Percentiles rank a stretch among this genome's conserved stretches.
Evolutionary conservation across 305 asterid species (phyloP).

Genomic region (Fraxinus ornus): DNA sequence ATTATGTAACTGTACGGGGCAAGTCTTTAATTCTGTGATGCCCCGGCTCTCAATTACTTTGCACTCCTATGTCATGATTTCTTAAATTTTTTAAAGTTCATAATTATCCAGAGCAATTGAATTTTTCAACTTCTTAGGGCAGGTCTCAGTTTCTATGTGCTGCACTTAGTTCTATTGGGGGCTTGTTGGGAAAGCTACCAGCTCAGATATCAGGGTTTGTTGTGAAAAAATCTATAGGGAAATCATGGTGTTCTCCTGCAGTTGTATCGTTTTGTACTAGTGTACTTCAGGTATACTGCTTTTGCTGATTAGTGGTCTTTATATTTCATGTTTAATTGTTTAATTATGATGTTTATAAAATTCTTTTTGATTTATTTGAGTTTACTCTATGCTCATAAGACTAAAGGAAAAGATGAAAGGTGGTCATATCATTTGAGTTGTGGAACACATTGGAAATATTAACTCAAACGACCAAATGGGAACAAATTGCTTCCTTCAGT

Average conservation of each 20-base stretch:
- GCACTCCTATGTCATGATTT: neutral
- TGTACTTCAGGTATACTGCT: constrained; percentile 60
- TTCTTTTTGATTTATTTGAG: constrained; percentile 7
- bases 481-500: neutral
- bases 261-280: constrained; percentile 54
- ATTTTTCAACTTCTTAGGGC: constrained; percentile 18
- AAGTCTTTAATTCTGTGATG: neutral
- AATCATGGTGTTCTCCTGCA: constrained; percentile 68
- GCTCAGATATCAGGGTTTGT: constrained; percentile 41
- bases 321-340: neutral
- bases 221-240: constrained; percentile 53
- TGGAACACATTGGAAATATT: neutral
- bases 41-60: neutral
- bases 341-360: neutral
- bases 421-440: neutral
- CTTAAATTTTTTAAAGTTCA: neutral
- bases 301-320: constrained; percentile 16
- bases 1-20: neutral
- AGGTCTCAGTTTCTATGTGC: constrained; percentile 55
- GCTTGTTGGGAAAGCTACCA: constrained; percentile 65
- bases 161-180: constrained; percentile 52
- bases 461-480: neutral
- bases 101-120: neutral
- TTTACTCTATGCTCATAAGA: neutral
- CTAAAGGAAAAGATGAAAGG: neutral